Base-by-base conservation (phyloP, 169 alveolate genomes). In the Cryptosporidium sp. region DNA sequence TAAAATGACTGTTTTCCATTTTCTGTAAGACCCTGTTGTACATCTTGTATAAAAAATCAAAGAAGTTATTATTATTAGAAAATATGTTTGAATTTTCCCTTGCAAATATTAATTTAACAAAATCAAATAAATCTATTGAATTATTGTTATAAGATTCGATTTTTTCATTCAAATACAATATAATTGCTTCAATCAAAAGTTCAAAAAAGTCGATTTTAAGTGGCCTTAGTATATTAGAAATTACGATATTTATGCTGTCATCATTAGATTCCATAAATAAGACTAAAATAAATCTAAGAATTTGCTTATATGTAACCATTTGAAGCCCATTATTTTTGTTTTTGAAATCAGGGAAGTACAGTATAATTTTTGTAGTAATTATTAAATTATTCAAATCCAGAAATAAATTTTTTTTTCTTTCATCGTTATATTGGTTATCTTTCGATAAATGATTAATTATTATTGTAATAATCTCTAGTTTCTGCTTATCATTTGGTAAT, bases 401-500 rank as follows among this genome's bases (percentile, higher is more conserved):
- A 31, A 65, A 65, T 65, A 65, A 29, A 7, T 65, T 33, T 12
- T n/a, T 55, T 55, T 26, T 55, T 6, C 21, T 3, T 37, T 65
- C 8, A 12, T 31, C 33, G 10, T 65, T 9, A n/a, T 33, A 31
- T 26, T n/a, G 26, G 69, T n/a, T 31, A 48, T 31, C 50, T 33
- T 65, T 31, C 8, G 43, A 10, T 12, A 35, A 33, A 35, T 21
- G 61, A 5, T 62, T 41, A 37, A 39, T 37, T 16, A 80, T 21
- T 21, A 80, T 1, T 3, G 65, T 12, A 31, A 62, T 50, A 43
- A 80, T 59, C 7, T 80, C 89, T n/a, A 62, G n/a, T 65, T 80
- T 69, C 0, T 43, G 74, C 16, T 10, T 14, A 37, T 39, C 26
- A 12, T 26, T 48, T 41, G 48, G 43, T 12, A 55, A 29, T 21